phyloP scores from a whole-genome alignment of 202 grass and related monocot species.

The Bolboschoenoplectus hybrid region DNA sequence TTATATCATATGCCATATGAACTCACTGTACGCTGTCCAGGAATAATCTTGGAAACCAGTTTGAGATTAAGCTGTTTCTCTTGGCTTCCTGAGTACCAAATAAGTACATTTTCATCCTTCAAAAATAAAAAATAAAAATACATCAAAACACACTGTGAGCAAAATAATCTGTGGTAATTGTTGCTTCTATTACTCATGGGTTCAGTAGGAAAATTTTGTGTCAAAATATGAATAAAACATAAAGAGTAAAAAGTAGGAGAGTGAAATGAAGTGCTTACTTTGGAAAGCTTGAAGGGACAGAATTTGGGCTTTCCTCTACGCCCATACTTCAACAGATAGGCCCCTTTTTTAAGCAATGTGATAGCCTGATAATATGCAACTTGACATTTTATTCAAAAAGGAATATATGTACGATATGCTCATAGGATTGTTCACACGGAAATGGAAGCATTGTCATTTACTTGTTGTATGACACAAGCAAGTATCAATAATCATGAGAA shows the following conservation, averaged over 20 bases:
- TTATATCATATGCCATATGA: conserved; percentile 27
- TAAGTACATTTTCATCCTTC: conserved; percentile 65
- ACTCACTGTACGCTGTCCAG: conserved; percentile 74
- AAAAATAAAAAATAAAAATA: conserved; percentile 37
- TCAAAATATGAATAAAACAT: neutral
- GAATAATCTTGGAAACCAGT: conserved; percentile 72
- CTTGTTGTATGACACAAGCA: neutral
- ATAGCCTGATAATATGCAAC: conserved; percentile 53
- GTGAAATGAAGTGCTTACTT: conserved; percentile 39
- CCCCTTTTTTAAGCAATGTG: conserved; percentile 62
- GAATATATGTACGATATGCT: neutral
- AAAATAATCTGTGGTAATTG: conserved; percentile 22
- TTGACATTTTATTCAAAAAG: conserved; percentile 3
- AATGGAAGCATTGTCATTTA: neutral
- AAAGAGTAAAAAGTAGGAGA: conserved; percentile 24
- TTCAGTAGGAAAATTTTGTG: neutral
- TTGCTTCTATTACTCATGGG: neutral
- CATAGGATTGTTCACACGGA: neutral
- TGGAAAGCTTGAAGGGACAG: conserved; percentile 61
- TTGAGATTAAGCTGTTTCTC: conserved; percentile 67
- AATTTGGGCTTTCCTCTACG: conserved; percentile 65
- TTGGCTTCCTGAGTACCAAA: conserved; percentile 61
- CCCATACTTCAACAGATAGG: conserved; percentile 66
- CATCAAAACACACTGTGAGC: conserved; percentile 1
- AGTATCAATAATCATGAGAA: neutral